These are phyloP conservation scores for Pyrenopolyporus hunteri DNA, from an alignment of 495 filamentous ascomycete species.

Conservation along the genomic window DNA sequence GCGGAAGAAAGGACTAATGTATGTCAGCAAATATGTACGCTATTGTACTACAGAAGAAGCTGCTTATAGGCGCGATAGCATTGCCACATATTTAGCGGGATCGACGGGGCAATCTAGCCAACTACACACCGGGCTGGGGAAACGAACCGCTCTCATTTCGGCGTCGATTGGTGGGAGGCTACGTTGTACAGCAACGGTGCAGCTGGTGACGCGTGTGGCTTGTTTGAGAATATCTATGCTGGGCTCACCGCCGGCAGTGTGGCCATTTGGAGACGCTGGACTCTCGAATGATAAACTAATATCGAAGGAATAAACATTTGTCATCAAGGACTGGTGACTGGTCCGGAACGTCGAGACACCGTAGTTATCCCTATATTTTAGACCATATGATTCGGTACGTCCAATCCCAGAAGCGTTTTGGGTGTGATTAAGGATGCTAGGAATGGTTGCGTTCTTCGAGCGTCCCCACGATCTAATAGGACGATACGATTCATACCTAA, in stretches of 20 bases:
- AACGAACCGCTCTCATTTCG: background rate
- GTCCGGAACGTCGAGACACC: too few species aligned
- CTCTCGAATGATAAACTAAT: too few species aligned
- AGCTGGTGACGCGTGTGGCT: constrained; percentile 9
- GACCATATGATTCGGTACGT: too few species aligned
- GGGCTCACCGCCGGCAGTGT: constrained; percentile 3
- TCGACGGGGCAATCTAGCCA: constrained; percentile 2
- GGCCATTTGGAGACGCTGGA: background rate
- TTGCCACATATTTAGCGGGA: constrained; percentile 5
- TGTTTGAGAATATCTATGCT: background rate
- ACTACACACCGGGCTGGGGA: background rate
- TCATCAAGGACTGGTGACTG: too few species aligned
- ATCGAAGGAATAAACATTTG: too few species aligned
- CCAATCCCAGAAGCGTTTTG: background rate
- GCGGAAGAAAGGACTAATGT: background rate
- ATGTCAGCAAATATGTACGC: background rate
- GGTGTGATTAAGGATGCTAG: background rate
- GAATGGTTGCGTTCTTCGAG: background rate
- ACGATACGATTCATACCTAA: background rate
- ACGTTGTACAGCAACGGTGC: constrained; percentile 29
- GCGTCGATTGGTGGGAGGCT: constrained; percentile 3
- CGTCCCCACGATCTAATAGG: background rate
- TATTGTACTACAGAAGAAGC: background rate
- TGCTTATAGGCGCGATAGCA: background rate
- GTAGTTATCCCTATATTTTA: too few species aligned